phyloP scores from a whole-genome alignment of 441 rosid genomes.

The Gossypium lobatum region DNA sequence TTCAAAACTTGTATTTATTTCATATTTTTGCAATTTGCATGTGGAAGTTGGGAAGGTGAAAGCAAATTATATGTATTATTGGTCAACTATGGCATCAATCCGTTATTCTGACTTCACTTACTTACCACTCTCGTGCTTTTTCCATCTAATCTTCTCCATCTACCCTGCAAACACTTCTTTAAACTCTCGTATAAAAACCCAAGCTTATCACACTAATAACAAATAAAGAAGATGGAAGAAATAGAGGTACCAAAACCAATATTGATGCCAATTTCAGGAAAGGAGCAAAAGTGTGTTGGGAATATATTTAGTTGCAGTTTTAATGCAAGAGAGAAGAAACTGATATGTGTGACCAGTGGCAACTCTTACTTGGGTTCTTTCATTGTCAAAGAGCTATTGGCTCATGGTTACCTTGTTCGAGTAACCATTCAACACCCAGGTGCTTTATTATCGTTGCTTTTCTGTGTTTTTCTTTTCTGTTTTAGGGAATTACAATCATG shows the following conservation, averaged over 20 bases:
- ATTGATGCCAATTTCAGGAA: neutral
- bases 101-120: neutral
- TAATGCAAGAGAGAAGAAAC: conserved; percentile 23
- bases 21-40: neutral
- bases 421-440: conserved; percentile 33
- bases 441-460: neutral
- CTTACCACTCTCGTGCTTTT: conserved; percentile 23
- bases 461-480: neutral
- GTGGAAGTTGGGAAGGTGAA: neutral
- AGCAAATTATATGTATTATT: no score
- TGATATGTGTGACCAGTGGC: conserved; percentile 39
- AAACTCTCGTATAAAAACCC: neutral
- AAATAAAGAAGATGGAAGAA: conserved; percentile 12
- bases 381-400: conserved; percentile 28
- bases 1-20: no score
- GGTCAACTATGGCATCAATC: neutral
- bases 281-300: conserved; percentile 13
- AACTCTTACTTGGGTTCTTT: conserved; percentile 30
- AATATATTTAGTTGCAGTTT: conserved; percentile 15
- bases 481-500: neutral
- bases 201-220: neutral
- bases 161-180: conserved; percentile 10
- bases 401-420: conserved; percentile 32
- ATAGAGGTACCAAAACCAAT: conserved; percentile 14
- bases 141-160: conserved; percentile 23